A percentile compares a stretch with the other conserved stretches of the same genome.
Evolutionary conservation across 345 rosid genomes (phyloP).

Genomic region (Laguncularia racemosa): DNA sequence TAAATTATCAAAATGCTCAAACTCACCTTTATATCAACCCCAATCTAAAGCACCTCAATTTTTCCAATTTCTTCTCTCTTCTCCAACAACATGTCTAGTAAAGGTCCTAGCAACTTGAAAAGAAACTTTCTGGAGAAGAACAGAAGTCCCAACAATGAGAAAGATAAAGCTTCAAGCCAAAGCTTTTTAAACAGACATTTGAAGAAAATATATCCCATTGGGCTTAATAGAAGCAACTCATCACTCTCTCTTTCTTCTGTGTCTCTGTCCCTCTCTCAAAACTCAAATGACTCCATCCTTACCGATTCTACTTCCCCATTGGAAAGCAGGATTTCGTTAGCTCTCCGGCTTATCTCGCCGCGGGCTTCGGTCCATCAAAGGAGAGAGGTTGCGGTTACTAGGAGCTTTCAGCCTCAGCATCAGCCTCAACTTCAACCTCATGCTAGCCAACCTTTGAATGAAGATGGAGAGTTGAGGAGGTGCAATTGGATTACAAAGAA

Average conservation of each 20-base stretch:
- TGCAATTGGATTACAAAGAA: constrained; percentile 92
- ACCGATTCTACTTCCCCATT: constrained; percentile 44
- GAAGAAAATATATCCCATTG: constrained; percentile 77
- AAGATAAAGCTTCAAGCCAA: constrained; percentile 25
- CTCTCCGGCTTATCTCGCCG: constrained; percentile 49
- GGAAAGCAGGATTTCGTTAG: constrained; percentile 55
- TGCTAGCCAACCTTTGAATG: constrained; percentile 19
- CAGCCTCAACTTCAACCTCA: constrained; percentile 2
- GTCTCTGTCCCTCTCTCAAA: constrained; percentile 78
- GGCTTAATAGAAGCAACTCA: constrained; percentile 64
- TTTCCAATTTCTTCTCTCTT: constrained; percentile 7
- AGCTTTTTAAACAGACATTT: constrained; percentile 54
- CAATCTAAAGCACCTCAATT: neutral
- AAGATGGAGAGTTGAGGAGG: constrained; percentile 52
- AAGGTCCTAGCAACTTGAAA: constrained; percentile 10
- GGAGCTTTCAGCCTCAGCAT: constrained; percentile 7
- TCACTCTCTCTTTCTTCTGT: constrained; percentile 71
- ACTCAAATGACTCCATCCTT: constrained; percentile 67
- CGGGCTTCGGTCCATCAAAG: constrained; percentile 24
- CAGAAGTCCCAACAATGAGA: constrained; percentile 20
- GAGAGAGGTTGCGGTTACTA: constrained; percentile 29
- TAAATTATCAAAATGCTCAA: constrained; percentile 5
- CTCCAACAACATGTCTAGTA: constrained; percentile 19
- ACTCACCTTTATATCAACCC: constrained; percentile 1
- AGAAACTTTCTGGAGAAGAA: constrained; percentile 36